Base-by-base conservation (phyloP, 345 rosid species). In the Pistacia integerrima region DNA sequence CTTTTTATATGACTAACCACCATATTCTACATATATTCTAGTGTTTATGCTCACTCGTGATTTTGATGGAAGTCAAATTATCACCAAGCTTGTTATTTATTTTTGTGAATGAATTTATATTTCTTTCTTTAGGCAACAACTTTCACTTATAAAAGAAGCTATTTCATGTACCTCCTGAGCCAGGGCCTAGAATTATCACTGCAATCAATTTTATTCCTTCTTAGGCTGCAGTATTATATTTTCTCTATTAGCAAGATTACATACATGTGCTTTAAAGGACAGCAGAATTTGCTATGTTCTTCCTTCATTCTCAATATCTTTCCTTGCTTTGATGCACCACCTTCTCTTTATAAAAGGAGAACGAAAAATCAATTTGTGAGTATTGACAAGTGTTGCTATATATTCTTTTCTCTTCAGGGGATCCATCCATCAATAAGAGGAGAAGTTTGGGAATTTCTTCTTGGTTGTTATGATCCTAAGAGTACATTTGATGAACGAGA, bases 361-460 rank as follows among this genome's bases (percentile, higher is more conserved):
- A 7, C 1, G n/a, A n/a, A n/a, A n/a, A 8, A 41, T 30, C 67
- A 58, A 48, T 54, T 68, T 69, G 72, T 65, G 64, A 17, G 65
- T 35, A n/a, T 51, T 51, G 56, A 66, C 73, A 74, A 65, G 36
- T 41, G 55, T 22, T 38, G 14, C 41, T 70, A 16, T 48, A 13
- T 41, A 60, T 22, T 9, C 41, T 75, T 9, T 12, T 36, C 63
- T 64, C 33, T 71, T 20, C 75, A 97, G 99, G 98, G 98, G 69
- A 83, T 97, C 69, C 98, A 97, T 89, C 99, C 99, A 78, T 80
- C 92, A 38, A 97, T 97, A 77, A 92, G 99, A 90, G 99, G 97
- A 78, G 99, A 97, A 90, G 99, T 97, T 18, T 97, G 98, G 99
- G 99, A 97, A 77, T 92, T 97, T 81, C 82, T 97, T 51, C 97